A percentile compares a stretch with the other conserved stretches of the same genome.
Conservation (phyloP, 352 stramenopile genomes). For the Phytophthora pseudosyringae region DNA sequence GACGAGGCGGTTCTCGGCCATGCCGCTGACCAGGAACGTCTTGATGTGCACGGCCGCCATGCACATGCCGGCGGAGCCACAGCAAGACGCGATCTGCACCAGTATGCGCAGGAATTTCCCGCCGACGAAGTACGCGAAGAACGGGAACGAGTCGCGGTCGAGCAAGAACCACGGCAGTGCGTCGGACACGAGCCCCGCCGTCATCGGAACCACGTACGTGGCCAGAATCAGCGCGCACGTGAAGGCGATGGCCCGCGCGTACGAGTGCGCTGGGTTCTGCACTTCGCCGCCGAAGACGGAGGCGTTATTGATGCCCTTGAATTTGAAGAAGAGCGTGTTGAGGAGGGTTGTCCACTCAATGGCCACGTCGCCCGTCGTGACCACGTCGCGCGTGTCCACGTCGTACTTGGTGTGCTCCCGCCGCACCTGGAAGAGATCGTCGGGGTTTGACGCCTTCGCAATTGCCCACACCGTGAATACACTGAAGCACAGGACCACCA, state of each 20-base stretch:
- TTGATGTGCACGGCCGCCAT: conserved; percentile 91
- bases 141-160: conserved; percentile 87
- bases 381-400: conserved; percentile 20
- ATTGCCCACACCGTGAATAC: conserved; percentile 61
- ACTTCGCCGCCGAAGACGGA: conserved; percentile 93
- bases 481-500: conserved; percentile 49
- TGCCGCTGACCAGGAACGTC: conserved; percentile 83
- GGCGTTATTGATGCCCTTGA: conserved; percentile 93
- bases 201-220: conserved; percentile 91
- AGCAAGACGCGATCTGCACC: conserved; percentile 78
- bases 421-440: conserved; percentile 55
- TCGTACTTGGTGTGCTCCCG: conserved; percentile 34
- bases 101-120: conserved; percentile 84
- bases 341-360: conserved; percentile 88
- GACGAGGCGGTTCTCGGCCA: conserved; percentile 86
- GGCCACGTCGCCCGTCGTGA: conserved; percentile 38
- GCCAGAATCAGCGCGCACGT: conserved; percentile 79
- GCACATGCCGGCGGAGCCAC: conserved; percentile 89
- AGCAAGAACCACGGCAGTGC: conserved; percentile 74
- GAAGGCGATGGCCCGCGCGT: conserved; percentile 86
- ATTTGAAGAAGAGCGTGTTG: conserved; percentile 97
- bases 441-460: conserved; percentile 30
- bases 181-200: conserved; percentile 75
- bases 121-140: conserved; percentile 81
- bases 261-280: conserved; percentile 80